Evolutionary conservation across 2,329 filamentous ascomycete species (phyloP).

Genomic region (Diaporthe destruens): DNA sequence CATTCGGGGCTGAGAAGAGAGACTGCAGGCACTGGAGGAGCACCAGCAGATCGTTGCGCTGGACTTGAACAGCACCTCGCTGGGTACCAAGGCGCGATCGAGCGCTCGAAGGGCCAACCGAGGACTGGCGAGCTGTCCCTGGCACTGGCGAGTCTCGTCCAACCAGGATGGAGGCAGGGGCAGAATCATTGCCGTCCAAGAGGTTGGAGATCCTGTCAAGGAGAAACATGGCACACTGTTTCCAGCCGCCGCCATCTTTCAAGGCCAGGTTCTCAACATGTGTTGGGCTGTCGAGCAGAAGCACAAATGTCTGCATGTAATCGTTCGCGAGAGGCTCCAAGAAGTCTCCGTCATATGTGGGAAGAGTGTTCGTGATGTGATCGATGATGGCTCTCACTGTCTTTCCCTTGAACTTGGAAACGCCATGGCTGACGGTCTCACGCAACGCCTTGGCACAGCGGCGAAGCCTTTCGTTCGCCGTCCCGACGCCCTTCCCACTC

Average conservation of each 20-base stretch:
- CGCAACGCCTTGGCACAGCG: conserved; percentile 80
- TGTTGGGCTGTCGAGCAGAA: conserved; percentile 77
- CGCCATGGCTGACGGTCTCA: conserved; percentile 76
- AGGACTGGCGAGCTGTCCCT: conserved; percentile 32
- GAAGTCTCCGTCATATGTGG: conserved; percentile 70
- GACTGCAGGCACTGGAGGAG: conserved; percentile 75
- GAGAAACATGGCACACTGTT: conserved; percentile 77
- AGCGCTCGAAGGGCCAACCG: conserved; percentile 35
- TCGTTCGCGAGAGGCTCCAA: conserved; percentile 79
- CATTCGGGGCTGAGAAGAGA: conserved; percentile 75
- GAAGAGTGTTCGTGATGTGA: conserved; percentile 83
- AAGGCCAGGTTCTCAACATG: conserved; percentile 83
- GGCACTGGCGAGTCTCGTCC: conserved; percentile 47
- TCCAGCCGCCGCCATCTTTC: conserved; percentile 70
- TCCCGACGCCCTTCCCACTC: conserved; percentile 61
- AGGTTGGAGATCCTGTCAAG: conserved; percentile 70
- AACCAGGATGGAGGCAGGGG: neutral
- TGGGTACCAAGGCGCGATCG: conserved; percentile 42
- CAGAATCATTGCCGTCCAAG: conserved; percentile 55
- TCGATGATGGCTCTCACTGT: conserved; percentile 84
- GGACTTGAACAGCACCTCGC: conserved; percentile 47
- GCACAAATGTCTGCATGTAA: conserved; percentile 81
- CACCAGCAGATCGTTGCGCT: conserved; percentile 59
- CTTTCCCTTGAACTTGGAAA: conserved; percentile 77
- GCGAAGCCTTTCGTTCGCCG: conserved; percentile 70